A percentile compares a stretch with the other conserved stretches of the same genome.
Conservation (phyloP, 2,329 filamentous ascomycete genomes). For the Hymenoscyphus fructigenus region DNA sequence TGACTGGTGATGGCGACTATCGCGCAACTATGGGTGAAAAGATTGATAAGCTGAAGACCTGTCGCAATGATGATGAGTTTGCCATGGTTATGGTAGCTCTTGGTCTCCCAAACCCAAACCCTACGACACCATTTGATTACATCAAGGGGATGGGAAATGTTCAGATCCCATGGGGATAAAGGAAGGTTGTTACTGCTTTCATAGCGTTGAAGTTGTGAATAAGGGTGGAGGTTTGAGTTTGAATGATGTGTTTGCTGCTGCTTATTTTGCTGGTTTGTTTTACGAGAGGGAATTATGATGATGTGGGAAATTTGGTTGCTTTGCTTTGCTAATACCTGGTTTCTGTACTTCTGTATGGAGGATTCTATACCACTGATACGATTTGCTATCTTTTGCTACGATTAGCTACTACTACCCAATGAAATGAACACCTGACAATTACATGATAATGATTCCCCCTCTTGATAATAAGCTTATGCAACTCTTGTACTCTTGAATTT, state of each 20-base stretch:
- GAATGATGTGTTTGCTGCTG: background rate
- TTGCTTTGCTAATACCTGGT: background rate
- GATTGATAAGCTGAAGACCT: constrained; percentile 31
- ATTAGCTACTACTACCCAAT: background rate
- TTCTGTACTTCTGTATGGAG: background rate
- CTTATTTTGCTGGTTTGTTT: background rate
- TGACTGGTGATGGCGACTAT: constrained; percentile 32
- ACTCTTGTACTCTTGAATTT: too few species aligned
- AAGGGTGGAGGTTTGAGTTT: background rate
- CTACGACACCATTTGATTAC: background rate
- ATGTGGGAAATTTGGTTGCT: background rate
- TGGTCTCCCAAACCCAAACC: constrained; percentile 15
- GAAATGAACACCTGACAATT: background rate
- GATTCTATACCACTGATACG: background rate
- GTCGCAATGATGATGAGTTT: constrained; percentile 41
- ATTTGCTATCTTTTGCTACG: background rate
- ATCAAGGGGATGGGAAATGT: background rate
- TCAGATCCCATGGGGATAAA: background rate
- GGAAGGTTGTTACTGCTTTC: background rate
- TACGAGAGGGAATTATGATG: background rate
- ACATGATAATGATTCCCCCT: too few species aligned
- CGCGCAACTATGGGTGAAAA: constrained; percentile 22
- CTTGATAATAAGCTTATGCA: background rate
- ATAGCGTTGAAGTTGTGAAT: background rate
- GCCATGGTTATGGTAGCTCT: constrained; percentile 35